Base-by-base conservation (phyloP, 306 rosid genomes). In the Cicer chorassanicum region DNA sequence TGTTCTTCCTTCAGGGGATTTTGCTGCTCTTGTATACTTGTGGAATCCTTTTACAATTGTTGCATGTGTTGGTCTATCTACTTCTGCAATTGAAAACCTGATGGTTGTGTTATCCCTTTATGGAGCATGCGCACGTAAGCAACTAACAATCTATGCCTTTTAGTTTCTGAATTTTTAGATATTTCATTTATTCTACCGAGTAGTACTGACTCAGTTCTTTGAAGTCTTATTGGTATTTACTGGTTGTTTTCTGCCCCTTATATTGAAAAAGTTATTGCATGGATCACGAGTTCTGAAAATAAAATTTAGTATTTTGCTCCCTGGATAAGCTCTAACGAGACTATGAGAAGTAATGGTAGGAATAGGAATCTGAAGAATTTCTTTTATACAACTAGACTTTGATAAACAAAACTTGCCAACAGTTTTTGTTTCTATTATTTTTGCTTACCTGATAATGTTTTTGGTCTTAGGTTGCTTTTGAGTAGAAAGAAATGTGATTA, bases 21-120 rank as follows among this genome's bases (percentile, higher is more conserved):
- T 84, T 49, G 88, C 83, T 78, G 88, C 83, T 48, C 85, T 84
- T 41, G 69, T 74, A 63, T 84, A 84, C 68, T 73, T 84, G 55
- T 84, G 88, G 88, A 84, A 81, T 78, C 85, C 87, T 62, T 85
- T 85, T 81, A 82, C 89, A 4, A 65, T 80, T 64, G 84, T 56
- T 68, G 83, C 84, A 57, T 85, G 89, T 1, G 86, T 85, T 41
- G 89, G 89, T 80, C 77, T 82, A 65, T 85, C 86, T 60, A 82
- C 89, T 50, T 85, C 89, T 63, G 75, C 83, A 68, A 68, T 85
- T 55, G 89, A 82, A 64, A 85, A 85, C 68, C 50, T 82, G 78
- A 73, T 77, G 84, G 36, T 82, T 64, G 78, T 82, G 79, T 65
- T 80, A 59, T 82, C 81, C 18, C 82, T 85, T 53, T 85, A 85